Conservation (phyloP, 257 asterid genomes). For the Verbena officinalis region DNA sequence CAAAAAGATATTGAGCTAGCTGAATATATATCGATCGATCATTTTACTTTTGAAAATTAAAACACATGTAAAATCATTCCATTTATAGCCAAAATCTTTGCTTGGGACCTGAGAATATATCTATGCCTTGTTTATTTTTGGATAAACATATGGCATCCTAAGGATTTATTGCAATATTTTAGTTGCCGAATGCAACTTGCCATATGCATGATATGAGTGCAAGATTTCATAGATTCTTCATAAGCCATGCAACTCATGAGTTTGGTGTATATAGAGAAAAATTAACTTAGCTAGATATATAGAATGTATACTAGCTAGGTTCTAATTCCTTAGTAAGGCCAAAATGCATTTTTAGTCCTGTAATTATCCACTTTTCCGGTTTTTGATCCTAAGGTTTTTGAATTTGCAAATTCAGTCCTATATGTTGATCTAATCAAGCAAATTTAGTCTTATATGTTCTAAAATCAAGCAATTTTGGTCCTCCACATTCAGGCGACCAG, state of each 20-base stretch:
- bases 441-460: no score
- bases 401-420: no score
- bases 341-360: no score
- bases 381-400: no score
- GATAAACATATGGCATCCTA: conserved; percentile 30
- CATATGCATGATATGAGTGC: conserved; percentile 9
- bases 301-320: no score
- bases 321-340: no score
- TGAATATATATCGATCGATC: no score
- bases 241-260: not conserved
- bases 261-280: not conserved
- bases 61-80: conserved; percentile 2
- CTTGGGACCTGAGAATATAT: conserved; percentile 40
- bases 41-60: conserved; percentile 11
- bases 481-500: no score
- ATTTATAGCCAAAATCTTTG: conserved; percentile 33
- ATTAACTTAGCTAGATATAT: no score
- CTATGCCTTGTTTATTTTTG: conserved; percentile 34
- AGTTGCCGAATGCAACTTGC: conserved; percentile 26
- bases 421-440: no score
- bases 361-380: no score
- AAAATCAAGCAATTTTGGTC: no score
- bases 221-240: conserved; percentile 6
- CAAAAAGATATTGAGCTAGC: conserved; percentile 24
- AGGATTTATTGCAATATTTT: conserved; percentile 28